phyloP scores from a whole-genome alignment of 2,329 filamentous ascomycete species.

The Teratosphaeriaceae sp. region DNA sequence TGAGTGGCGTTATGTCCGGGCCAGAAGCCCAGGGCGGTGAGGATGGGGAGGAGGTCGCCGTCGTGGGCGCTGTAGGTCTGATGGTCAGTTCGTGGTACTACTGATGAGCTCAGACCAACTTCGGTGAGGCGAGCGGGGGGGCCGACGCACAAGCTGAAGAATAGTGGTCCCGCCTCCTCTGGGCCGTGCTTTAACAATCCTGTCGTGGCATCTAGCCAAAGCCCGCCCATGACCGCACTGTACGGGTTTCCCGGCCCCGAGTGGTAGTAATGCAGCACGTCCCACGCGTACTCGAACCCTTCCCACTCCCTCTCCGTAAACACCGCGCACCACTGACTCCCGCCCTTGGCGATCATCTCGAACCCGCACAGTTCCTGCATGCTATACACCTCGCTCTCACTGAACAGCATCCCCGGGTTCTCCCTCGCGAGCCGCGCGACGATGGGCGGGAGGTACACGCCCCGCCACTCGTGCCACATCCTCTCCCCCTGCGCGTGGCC shows the following conservation, averaged over 20 bases:
- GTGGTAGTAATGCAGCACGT: conserved; percentile 53
- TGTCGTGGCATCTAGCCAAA: conserved; percentile 53
- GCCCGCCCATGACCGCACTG: conserved; percentile 48
- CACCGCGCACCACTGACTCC: conserved; percentile 50
- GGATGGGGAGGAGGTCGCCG: conserved; percentile 51
- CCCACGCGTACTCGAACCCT: conserved; percentile 52
- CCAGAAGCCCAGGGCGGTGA: conserved; percentile 47
- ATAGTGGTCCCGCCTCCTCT: conserved; percentile 40
- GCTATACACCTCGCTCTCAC: conserved; percentile 45
- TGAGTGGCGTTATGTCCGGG: conserved; percentile 31
- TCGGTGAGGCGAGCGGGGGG: background rate
- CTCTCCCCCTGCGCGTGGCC: conserved; percentile 47
- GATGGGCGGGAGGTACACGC: conserved; percentile 43
- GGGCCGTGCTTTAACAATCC: conserved; percentile 40
- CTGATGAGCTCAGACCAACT: background rate
- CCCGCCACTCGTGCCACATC: conserved; percentile 42
- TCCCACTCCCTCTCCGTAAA: conserved; percentile 50
- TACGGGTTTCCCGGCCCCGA: conserved; percentile 52
- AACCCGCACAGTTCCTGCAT: conserved; percentile 60
- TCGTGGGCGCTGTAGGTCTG: conserved; percentile 51
- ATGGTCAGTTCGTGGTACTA: too few relatives aligned
- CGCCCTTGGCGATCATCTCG: conserved; percentile 48
- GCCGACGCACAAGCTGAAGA: conserved; percentile 51
- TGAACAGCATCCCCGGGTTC: conserved; percentile 39
- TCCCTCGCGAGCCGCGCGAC: conserved; percentile 37